Percentiles rank a stretch among this genome's conserved stretches.
phyloP scores from a whole-genome alignment of 2,329 filamentous ascomycete genomes.

The Scedosporium minutisporum region DNA sequence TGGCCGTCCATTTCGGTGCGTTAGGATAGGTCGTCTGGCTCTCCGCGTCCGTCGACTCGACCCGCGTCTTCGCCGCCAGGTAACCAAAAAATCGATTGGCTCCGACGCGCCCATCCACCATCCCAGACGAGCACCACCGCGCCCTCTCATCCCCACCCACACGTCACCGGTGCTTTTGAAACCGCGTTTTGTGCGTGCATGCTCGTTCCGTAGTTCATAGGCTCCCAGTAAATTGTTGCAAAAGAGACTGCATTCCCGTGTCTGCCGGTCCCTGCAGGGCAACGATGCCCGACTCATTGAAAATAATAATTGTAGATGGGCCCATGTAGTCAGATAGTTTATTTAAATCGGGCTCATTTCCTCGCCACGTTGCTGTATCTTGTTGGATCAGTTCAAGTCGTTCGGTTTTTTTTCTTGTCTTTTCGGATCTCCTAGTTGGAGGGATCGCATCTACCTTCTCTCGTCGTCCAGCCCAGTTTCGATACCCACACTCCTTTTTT shows the following conservation, averaged over 20 bases:
- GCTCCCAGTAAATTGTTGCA: background rate
- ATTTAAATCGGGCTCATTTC: background rate
- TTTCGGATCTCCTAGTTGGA: background rate
- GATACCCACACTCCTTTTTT: background rate
- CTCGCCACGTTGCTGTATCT: background rate
- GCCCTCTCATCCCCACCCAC: too few relatives aligned
- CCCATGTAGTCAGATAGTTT: background rate
- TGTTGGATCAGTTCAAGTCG: background rate
- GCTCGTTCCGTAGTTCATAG: background rate
- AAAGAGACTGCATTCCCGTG: background rate
- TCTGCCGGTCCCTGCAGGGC: background rate
- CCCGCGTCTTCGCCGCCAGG: too few relatives aligned
- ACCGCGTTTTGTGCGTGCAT: too few relatives aligned
- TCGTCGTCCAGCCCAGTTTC: background rate
- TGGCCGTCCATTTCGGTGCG: too few relatives aligned
- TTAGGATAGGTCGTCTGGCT: too few relatives aligned
- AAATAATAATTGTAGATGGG: background rate
- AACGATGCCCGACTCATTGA: background rate
- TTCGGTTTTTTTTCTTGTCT: background rate
- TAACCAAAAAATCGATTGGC: too few relatives aligned
- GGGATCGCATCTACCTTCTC: background rate
- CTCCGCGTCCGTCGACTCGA: too few relatives aligned
- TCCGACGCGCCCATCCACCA: too few relatives aligned
- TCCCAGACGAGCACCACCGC: too few relatives aligned
- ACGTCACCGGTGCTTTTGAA: too few relatives aligned